Conservation (phyloP, 2,329 filamentous ascomycete species). For the Phoma sp. region DNA sequence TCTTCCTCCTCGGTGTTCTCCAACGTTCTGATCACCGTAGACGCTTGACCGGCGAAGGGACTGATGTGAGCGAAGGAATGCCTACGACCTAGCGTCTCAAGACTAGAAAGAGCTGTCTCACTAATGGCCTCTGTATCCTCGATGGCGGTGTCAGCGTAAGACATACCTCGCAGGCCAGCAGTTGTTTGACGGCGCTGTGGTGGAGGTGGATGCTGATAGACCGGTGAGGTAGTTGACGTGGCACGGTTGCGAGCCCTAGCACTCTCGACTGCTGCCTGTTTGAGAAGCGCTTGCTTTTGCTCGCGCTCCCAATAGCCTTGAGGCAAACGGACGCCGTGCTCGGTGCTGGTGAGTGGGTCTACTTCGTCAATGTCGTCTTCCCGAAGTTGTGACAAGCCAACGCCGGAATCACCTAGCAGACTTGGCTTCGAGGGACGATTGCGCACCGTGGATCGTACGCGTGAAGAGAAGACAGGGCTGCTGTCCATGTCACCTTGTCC, state of each 20-base stretch:
- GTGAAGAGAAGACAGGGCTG: constrained; percentile 55
- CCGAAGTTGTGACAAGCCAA: constrained; percentile 40
- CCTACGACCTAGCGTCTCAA: constrained; percentile 65
- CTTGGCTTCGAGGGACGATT: constrained; percentile 81
- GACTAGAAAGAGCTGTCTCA: no score
- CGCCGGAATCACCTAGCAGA: constrained; percentile 67
- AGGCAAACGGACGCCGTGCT: constrained; percentile 54
- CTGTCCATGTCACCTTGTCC: constrained; percentile 74
- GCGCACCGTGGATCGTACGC: constrained; percentile 62
- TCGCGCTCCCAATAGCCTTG: constrained; percentile 42
- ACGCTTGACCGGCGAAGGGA: no score
- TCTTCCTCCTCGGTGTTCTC: constrained; percentile 43
- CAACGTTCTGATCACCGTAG: constrained; percentile 4
- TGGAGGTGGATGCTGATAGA: constrained; percentile 25
- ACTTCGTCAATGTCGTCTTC: constrained; percentile 65
- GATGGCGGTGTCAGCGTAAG: constrained; percentile 67
- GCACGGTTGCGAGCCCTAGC: constrained; percentile 42
- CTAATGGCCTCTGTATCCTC: constrained; percentile 56
- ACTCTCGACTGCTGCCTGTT: constrained; percentile 46
- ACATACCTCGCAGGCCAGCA: constrained; percentile 62
- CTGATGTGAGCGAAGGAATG: constrained; percentile 70
- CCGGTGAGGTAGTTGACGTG: constrained; percentile 37
- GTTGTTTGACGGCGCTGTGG: constrained; percentile 36
- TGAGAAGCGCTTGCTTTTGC: constrained; percentile 41
- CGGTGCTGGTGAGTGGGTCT: constrained; percentile 64